Conservation (phyloP, 139 green algal species). For the Tetradesmus obliquus region DNA sequence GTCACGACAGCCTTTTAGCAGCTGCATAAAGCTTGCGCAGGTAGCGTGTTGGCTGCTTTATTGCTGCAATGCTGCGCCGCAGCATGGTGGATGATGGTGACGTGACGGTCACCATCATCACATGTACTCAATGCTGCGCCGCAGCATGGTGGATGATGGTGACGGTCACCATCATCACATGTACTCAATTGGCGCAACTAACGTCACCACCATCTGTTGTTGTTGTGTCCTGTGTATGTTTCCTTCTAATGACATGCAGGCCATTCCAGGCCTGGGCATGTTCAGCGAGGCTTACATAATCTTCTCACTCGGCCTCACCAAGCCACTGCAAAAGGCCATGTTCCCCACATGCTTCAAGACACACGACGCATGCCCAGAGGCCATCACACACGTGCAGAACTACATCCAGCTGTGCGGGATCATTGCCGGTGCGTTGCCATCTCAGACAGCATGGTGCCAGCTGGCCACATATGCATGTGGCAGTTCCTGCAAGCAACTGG, state of each 20-base stretch:
- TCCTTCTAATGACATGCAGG: not conserved
- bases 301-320: constrained; percentile 48
- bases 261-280: constrained; percentile 46
- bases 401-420: constrained; percentile 51
- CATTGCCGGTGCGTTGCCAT: not conserved
- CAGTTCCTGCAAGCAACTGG: not conserved
- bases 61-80: too few relatives aligned
- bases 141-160: too few relatives aligned
- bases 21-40: too few relatives aligned
- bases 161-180: too few relatives aligned
- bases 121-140: too few relatives aligned
- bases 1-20: too few relatives aligned
- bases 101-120: too few relatives aligned
- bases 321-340: constrained; percentile 39
- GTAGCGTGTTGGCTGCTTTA: too few relatives aligned
- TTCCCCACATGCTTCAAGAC: constrained; percentile 41
- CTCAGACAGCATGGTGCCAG: not conserved
- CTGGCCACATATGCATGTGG: not conserved
- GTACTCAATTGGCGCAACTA: too few relatives aligned
- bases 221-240: not conserved
- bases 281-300: constrained; percentile 57
- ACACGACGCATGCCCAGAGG: constrained; percentile 22
- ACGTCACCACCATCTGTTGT: too few relatives aligned
- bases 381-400: constrained; percentile 35
- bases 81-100: too few relatives aligned